Evolutionary conservation across 2,329 filamentous ascomycete genomes (phyloP), one percentile per base, ranked within the genome.

Genomic region (Salinomyces thailandicus): DNA sequence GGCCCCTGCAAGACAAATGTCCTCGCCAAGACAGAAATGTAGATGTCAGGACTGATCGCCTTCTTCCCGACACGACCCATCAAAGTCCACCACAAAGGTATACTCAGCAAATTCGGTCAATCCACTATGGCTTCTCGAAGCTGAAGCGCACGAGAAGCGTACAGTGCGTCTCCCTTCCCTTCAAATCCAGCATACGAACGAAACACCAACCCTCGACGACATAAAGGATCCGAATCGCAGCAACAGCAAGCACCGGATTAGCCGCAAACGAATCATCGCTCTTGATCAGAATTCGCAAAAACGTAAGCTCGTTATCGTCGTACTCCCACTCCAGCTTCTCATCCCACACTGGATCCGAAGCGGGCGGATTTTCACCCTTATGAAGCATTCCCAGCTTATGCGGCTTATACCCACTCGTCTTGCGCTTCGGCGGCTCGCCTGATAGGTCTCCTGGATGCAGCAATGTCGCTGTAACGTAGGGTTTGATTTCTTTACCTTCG

Each of bases 241-340:
- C 64, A 2, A 78, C 75, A 0, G 71, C 72, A 43, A 79, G 69
- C 35, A 76, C 70, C 0, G 77, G 75, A 45, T 82, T 82, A 30
- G 61, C 61, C 0, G 73, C 61, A 55, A 75, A 81, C 43, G 67
- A 68, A 41, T 78, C 74, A 41, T 81, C 77, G 45, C 71, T 77
- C 64, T 82, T 82, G 58, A 82, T 67, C 28, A 81, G 60, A 40
- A 82, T 65, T 0, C 78, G 64, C 46, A 82, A 45, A 47, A 82
- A 82, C 0, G 71, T 69, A 32, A 82, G 51, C 52, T 81, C 77
- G 45, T 75, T 79, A 38, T 80, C 77, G 5, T 78, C 72, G 47
- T 73, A 81, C 42, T 77, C 73, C 78, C 78, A 82, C 49, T 79
- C 75, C 6, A 82, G 60, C 11, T 61, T 63, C 54, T 81, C 75